Percentiles rank a stretch among this genome's conserved stretches.
Conservation (phyloP, 129 eudicot genomes). For the Pseudognaphalium luteoalbum region DNA sequence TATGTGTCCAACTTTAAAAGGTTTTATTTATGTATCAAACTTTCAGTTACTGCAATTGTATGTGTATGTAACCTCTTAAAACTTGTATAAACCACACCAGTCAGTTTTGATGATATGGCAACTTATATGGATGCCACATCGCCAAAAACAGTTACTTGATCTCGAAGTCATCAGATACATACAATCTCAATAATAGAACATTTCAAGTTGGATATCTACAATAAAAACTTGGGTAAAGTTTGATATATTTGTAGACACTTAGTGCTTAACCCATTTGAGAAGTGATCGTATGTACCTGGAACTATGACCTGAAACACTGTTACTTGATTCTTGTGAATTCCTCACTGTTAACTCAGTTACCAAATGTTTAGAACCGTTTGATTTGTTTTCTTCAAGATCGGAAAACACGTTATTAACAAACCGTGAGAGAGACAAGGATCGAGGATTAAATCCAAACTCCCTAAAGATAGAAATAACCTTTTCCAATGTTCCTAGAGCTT, state of each 20-base stretch:
- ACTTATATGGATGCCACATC: neutral
- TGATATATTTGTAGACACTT: neutral
- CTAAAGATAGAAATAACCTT: constrained; percentile 61
- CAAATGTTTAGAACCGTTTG: constrained; percentile 25
- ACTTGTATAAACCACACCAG: neutral
- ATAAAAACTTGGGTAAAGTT: too few relatives aligned
- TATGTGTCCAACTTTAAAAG: neutral
- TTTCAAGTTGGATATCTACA: neutral
- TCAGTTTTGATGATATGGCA: neutral
- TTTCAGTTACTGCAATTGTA: neutral
- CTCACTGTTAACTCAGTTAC: constrained; percentile 30
- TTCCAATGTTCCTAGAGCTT: constrained; percentile 73
- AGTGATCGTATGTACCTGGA: constrained; percentile 45
- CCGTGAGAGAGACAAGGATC: constrained; percentile 29
- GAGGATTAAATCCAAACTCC: constrained; percentile 37
- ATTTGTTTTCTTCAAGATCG: constrained; percentile 29
- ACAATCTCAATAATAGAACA: constrained; percentile 1
- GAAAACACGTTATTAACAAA: constrained; percentile 17
- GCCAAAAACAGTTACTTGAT: neutral
- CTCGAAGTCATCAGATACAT: neutral
- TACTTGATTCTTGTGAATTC: constrained; percentile 43
- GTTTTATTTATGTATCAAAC: neutral
- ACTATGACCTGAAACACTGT: constrained; percentile 36
- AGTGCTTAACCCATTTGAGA: neutral
- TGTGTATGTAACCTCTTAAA: neutral